Base-by-base conservation (phyloP, 169 alveolate genomes). In the Perkinsus chesapeaki region DNA sequence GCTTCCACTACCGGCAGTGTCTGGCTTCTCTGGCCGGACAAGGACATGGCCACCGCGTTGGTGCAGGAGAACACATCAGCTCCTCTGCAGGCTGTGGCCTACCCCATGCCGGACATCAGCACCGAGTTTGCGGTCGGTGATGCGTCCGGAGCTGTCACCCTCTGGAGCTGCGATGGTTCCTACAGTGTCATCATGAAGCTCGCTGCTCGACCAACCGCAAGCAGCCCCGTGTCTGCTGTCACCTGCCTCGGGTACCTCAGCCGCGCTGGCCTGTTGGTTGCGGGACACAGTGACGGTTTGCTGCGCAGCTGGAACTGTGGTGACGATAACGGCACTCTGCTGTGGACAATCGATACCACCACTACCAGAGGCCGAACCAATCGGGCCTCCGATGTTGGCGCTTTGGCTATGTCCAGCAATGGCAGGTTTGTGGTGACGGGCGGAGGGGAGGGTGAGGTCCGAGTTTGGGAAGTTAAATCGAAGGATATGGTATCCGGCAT, bases 391-490 rank as follows among this genome's bases (percentile, higher is more conserved):
- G 93, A 60, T 34, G 31, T 60, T 23, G 82, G 82, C 23, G 12
- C 82, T 16, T 34, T 60, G 12, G 82, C 82, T 60, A 7, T 60
- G 36, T 60, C 96, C 47, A 94, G 95, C 92, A 96, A 96, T 91
- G 94, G 92, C 48, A 95, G 96, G 92, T 96, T 97, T 92, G 94
- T 97, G 38, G 94, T 96, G 39, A 95, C 97, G 91, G 98, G 98
- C 23, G 98, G 98, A 0, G 92, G 73, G 27, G 97, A 96, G 39
- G 98, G 98, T 38, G 98, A 97, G 93, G 96, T 96, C 39, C 91
- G 98, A 93, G 96, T 97, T 39, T 97, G 98, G 98, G 98, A 97
- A 94, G 96, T 96, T 39, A 93, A 97, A 92, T 94, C 97, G 34
- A 95, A 97, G 92, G 98, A 97, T 94, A 96, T 97, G 96, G 96